phyloP scores from a whole-genome alignment of 306 rosid genomes.

The Cucurbita ficifolia region DNA sequence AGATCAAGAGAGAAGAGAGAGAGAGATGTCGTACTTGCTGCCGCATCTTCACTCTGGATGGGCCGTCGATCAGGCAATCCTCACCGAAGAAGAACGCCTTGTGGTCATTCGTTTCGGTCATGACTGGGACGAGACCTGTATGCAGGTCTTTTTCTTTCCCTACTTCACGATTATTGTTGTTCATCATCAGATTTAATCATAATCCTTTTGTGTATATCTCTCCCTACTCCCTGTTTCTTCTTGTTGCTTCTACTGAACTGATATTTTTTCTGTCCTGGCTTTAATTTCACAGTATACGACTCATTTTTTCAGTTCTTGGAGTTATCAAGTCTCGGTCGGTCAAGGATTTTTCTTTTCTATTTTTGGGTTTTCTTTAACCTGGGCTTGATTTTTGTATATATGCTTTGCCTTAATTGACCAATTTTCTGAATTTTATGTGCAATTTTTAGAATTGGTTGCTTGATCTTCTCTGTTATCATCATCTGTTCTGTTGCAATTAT shows the following conservation, averaged over 20 bases:
- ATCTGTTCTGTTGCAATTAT: neutral
- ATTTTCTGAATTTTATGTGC: neutral
- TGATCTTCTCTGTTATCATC: neutral
- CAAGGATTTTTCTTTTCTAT: neutral
- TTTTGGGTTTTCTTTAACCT: neutral
- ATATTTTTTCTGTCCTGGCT: too few species aligned
- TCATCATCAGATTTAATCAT: neutral
- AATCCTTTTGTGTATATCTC: neutral
- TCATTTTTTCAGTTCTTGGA: neutral
- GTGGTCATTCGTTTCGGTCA: conserved; percentile 68
- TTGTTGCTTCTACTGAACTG: neutral
- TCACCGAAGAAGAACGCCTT: conserved; percentile 72
- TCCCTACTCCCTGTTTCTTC: neutral
- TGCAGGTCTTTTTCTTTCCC: conserved; percentile 36
- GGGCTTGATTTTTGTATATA: neutral
- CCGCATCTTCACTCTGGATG: conserved; percentile 83
- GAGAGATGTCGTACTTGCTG: conserved; percentile 48
- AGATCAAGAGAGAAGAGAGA: neutral
- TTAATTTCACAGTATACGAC: neutral
- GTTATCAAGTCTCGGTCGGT: neutral
- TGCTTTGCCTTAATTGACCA: neutral
- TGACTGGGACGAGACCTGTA: conserved; percentile 78
- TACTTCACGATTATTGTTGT: neutral
- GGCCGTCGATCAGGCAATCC: conserved; percentile 84
- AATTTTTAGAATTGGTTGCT: neutral